A percentile compares a stretch with the other conserved stretches of the same genome.
Conservation (phyloP, 345 rosid species). For the Populus nigra region DNA sequence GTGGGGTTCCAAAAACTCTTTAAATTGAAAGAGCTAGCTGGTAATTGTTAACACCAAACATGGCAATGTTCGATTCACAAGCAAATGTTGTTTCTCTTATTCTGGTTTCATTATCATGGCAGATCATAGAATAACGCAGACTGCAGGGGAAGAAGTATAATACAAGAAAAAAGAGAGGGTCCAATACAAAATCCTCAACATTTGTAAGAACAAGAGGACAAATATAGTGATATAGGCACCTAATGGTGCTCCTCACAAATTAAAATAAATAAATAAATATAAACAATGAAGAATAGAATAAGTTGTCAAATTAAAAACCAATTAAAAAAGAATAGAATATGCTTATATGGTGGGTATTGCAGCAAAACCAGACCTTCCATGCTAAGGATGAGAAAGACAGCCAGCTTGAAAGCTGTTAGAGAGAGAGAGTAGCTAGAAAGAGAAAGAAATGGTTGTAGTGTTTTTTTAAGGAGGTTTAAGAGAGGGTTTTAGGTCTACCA, state of each 20-base stretch:
- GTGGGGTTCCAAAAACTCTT: neutral
- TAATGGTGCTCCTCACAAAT: constrained; percentile 32
- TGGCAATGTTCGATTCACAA: neutral
- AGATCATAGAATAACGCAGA: neutral
- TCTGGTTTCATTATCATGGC: neutral
- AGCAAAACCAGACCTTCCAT: constrained; percentile 48
- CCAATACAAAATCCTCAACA: constrained; percentile 3
- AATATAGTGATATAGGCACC: constrained; percentile 43
- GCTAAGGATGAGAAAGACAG: constrained; percentile 51
- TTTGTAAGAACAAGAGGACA: constrained; percentile 39
- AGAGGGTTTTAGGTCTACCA: constrained; percentile 88
- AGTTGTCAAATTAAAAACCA: neutral
- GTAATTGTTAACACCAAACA: neutral
- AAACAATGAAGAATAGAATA: constrained; percentile 11
- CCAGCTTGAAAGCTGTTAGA: constrained; percentile 17
- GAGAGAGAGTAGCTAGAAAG: constrained; percentile 18
- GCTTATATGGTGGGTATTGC: constrained; percentile 59
- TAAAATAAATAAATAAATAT: constrained; percentile 14
- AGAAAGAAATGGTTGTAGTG: constrained; percentile 6
- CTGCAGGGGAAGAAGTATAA: constrained; percentile 3
- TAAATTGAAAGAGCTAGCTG: neutral
- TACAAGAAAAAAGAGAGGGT: constrained; percentile 6
- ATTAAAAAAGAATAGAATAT: constrained; percentile 33
- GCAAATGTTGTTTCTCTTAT: neutral
- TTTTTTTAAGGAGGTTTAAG: constrained; percentile 39